Conservation (phyloP, 306 rosid species). For the Sicyos edulis region DNA sequence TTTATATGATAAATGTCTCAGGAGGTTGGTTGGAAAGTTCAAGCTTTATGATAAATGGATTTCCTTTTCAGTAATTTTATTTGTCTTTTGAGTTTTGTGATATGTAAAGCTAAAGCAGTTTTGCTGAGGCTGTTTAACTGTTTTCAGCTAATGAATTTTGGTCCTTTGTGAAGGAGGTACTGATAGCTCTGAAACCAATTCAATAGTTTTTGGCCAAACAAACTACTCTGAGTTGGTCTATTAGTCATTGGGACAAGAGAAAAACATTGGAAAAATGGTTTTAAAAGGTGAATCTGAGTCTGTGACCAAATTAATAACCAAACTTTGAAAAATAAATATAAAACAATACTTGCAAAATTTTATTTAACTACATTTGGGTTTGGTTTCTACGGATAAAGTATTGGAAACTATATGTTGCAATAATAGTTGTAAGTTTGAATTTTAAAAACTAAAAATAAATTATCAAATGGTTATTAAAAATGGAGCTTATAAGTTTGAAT, state of each 20-base stretch:
- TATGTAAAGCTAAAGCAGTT: background rate
- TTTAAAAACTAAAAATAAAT: no score
- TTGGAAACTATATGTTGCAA: no score
- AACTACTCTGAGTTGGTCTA: background rate
- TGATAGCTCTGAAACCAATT: background rate
- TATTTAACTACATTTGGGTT: no score
- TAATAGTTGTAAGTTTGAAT: no score
- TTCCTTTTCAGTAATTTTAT: background rate
- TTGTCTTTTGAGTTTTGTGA: conserved; percentile 3
- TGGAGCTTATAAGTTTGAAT: no score
- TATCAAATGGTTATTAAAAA: no score
- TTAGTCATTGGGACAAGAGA: background rate
- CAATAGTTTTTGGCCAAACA: conserved; percentile 2
- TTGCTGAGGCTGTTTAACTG: background rate
- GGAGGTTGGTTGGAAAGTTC: conserved; percentile 10
- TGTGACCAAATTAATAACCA: no score
- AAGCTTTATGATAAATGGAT: background rate
- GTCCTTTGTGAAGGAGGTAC: conserved; percentile 5
- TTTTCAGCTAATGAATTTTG: conserved; percentile 9
- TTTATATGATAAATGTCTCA: background rate
- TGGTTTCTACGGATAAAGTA: no score
- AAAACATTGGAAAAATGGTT: background rate
- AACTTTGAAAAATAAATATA: no score
- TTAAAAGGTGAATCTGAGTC: no score
- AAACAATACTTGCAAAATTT: no score